These are phyloP conservation scores for Ganoderma leucocontextum DNA, from an alignment of 1,284 basidiomycete species.

Conservation along the genomic window DNA sequence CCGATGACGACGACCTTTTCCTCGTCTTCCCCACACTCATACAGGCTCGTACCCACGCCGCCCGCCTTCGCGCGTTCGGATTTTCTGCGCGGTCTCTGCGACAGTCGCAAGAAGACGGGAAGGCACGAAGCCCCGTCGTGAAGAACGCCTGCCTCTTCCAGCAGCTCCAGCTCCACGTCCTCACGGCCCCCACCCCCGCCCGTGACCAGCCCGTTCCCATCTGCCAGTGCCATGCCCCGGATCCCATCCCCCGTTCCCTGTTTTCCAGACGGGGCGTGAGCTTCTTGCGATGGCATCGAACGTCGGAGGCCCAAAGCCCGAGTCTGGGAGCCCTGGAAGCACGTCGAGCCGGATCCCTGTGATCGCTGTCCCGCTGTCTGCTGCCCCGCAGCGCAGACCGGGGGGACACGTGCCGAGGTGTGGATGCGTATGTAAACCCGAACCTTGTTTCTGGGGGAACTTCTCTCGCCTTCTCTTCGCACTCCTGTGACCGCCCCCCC, in stretches of 20 bases:
- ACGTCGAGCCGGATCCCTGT: background rate
- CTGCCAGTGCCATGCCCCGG: background rate
- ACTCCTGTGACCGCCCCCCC: background rate
- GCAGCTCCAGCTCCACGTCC: background rate
- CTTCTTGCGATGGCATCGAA: conserved; percentile 4
- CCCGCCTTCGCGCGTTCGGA: background rate
- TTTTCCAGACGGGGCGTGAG: background rate
- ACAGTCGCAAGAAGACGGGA: background rate
- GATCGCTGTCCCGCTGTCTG: background rate
- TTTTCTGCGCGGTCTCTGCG: background rate
- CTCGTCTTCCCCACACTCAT: background rate
- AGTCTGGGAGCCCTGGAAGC: conserved; percentile 1
- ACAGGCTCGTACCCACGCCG: background rate
- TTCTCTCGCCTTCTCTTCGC: conserved; percentile 13
- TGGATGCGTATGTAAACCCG: conserved; percentile 29
- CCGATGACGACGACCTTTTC: background rate
- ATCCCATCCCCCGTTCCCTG: background rate
- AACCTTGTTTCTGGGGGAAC: conserved; percentile 21
- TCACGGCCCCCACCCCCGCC: background rate
- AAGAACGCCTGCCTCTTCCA: background rate
- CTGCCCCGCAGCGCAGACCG: background rate
- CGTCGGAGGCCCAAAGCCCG: background rate
- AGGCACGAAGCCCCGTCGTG: conserved; percentile 2
- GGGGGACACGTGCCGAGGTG: conserved; percentile 17
- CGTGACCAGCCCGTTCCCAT: background rate